A percentile compares a stretch with the other conserved stretches of the same genome.
These are phyloP conservation scores for Falciphora oryzae DNA, from an alignment of 2,329 filamentous ascomycete genomes.

Conservation along the genomic window DNA sequence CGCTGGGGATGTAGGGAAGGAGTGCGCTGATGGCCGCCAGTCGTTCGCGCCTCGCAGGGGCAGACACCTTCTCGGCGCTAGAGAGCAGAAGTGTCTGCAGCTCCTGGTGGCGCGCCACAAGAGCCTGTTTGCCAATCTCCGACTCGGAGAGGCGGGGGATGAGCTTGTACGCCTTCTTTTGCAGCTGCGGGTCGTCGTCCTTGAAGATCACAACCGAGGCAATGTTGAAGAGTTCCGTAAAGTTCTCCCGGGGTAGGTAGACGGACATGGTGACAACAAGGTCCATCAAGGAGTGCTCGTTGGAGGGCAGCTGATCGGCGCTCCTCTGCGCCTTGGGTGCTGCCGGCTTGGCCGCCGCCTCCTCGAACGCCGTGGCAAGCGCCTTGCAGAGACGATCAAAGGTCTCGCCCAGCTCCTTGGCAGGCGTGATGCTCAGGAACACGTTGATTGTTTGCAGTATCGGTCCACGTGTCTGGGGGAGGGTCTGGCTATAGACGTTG, in stretches of 20 bases:
- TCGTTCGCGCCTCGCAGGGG: constrained; percentile 80
- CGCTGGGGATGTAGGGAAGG: constrained; percentile 69
- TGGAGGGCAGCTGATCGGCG: constrained; percentile 77
- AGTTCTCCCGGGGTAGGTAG: constrained; percentile 84
- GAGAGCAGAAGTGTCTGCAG: constrained; percentile 75
- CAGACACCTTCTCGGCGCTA: constrained; percentile 77
- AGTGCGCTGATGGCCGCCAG: constrained; percentile 77
- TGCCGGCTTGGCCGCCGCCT: constrained; percentile 24
- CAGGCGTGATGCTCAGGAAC: constrained; percentile 82
- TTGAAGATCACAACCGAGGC: constrained; percentile 76
- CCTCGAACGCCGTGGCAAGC: constrained; percentile 65
- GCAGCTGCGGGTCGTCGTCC: constrained; percentile 80
- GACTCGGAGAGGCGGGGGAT: constrained; percentile 86
- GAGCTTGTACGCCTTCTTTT: constrained; percentile 99
- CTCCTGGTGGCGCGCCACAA: constrained; percentile 69
- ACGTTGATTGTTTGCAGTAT: constrained; percentile 94
- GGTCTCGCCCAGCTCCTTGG: constrained; percentile 73
- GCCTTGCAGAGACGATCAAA: constrained; percentile 83
- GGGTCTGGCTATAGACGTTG: constrained; percentile 95
- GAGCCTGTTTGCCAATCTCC: constrained; percentile 66
- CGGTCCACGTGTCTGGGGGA: constrained; percentile 84
- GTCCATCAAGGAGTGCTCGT: constrained; percentile 92
- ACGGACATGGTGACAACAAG: constrained; percentile 93
- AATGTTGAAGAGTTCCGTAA: constrained; percentile 78
- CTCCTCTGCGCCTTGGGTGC: constrained; percentile 51